phyloP scores from a whole-genome alignment of 31 red algal genomes.

The Porphyra umbilicalis region DNA sequence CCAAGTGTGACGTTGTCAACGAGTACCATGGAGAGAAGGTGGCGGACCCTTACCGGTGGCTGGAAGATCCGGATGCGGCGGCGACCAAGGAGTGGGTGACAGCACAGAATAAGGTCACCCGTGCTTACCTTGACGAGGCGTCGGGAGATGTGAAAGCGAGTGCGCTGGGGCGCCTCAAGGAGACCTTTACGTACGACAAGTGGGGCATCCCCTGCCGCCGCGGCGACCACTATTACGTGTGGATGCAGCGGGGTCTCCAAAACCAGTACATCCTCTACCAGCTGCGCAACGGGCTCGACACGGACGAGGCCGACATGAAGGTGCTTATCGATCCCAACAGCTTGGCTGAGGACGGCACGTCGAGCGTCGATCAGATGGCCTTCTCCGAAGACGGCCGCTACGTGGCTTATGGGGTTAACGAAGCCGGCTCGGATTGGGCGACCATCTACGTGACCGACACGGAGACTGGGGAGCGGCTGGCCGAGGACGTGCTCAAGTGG shows the following conservation, averaged over 20 bases:
- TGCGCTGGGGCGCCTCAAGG: conserved; percentile 25
- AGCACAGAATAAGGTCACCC: conserved; percentile 50
- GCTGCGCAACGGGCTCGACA: neutral
- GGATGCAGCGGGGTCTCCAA: conserved; percentile 40
- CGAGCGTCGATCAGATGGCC: conserved; percentile 25
- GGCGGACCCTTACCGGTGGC: conserved; percentile 78
- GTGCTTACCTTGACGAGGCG: conserved; percentile 31
- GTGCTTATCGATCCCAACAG: conserved; percentile 76
- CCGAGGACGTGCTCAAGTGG: conserved; percentile 48
- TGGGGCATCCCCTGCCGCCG: conserved; percentile 40
- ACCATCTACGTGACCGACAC: conserved; percentile 48
- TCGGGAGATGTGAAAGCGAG: conserved; percentile 8
- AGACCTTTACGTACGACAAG: conserved; percentile 64
- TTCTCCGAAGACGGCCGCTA: conserved; percentile 44
- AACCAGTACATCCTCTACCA: conserved; percentile 75
- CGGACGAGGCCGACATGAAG: conserved; percentile 32
- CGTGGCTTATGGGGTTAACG: conserved; percentile 44
- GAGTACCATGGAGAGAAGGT: conserved; percentile 39
- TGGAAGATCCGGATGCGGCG: conserved; percentile 58
- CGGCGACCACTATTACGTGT: conserved; percentile 48
- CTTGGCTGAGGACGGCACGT: conserved; percentile 68
- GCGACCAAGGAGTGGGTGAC: conserved; percentile 52
- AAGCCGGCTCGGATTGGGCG: conserved; percentile 63
- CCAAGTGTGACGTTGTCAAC: neutral
- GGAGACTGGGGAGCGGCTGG: conserved; percentile 22